Conservation (phyloP, 106 monocot genomes). For the Hemerocallis citrina region DNA sequence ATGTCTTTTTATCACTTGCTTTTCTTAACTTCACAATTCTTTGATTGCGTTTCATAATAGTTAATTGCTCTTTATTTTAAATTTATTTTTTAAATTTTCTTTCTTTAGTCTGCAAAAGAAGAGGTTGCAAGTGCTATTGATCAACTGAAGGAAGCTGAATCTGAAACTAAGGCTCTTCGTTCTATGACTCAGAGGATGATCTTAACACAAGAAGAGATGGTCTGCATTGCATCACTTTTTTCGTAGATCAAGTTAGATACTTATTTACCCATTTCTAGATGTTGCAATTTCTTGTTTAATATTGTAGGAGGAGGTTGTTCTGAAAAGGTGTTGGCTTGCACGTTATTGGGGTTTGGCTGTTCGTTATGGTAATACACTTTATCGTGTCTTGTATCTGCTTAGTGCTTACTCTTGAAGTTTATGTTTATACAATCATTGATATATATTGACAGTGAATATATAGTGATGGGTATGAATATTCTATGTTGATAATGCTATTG, state of each 20-base stretch:
- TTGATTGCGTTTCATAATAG: neutral
- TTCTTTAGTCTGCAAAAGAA: slow-evolving; percentile 42
- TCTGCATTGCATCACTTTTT: neutral
- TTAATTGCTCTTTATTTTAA: neutral
- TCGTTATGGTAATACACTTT: slow-evolving; percentile 42
- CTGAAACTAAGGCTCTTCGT: slow-evolving; percentile 56
- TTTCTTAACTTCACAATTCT: neutral
- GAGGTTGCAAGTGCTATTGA: slow-evolving; percentile 31
- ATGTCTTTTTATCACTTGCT: neutral
- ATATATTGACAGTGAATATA: no score
- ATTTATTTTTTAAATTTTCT: slow-evolving; percentile 1
- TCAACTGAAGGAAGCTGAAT: slow-evolving; percentile 52
- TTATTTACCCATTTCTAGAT: neutral
- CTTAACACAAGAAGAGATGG: slow-evolving; percentile 79
- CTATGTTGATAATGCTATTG: no score
- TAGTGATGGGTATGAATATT: no score
- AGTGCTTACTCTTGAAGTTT: no score
- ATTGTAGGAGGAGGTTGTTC: slow-evolving; percentile 77
- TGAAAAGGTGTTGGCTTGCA: slow-evolving; percentile 89
- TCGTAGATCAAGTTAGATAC: neutral
- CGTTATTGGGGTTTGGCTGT: slow-evolving; percentile 79
- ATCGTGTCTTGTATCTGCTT: neutral
- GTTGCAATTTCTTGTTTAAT: slow-evolving; percentile 6
- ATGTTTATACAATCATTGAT: no score
- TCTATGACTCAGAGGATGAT: slow-evolving; percentile 81